A percentile compares a stretch with the other conserved stretches of the same genome.
phyloP scores from a whole-genome alignment of 768 basidiomycete genomes.

The Chiua virens region DNA sequence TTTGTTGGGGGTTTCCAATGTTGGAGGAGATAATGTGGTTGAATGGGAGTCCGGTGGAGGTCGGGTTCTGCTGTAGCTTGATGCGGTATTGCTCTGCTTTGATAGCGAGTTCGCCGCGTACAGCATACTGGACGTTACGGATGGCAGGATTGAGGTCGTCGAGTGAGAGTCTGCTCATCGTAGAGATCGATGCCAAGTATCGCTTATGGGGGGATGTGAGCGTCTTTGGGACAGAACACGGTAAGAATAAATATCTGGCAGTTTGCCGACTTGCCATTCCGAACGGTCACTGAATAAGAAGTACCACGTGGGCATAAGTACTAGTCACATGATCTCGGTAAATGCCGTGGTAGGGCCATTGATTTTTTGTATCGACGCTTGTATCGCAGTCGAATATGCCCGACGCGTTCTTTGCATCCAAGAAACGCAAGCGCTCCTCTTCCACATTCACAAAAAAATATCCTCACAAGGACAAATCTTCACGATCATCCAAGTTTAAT shows the following conservation, averaged over 20 bases:
- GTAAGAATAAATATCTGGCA: background rate
- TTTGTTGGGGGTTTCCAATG: conserved; percentile 98
- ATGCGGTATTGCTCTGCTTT: conserved; percentile 84
- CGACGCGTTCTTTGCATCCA: conserved; percentile 77
- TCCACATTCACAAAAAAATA: conserved; percentile 31
- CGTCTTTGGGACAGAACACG: no score
- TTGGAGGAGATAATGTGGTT: conserved; percentile 89
- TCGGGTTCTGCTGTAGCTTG: conserved; percentile 53
- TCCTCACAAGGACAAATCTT: conserved; percentile 3
- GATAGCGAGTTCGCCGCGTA: conserved; percentile 95
- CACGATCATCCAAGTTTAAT: conserved; percentile 24
- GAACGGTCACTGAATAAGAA: background rate
- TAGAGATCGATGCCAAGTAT: conserved; percentile 5
- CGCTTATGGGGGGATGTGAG: conserved; percentile 1
- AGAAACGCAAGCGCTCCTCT: conserved; percentile 60
- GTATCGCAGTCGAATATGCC: conserved; percentile 51
- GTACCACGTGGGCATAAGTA: background rate
- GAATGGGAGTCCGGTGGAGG: conserved; percentile 69
- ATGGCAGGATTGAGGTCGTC: conserved; percentile 82
- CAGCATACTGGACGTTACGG: conserved; percentile 91
- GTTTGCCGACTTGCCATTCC: conserved; percentile 11
- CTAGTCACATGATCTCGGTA: conserved; percentile 15
- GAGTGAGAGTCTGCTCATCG: conserved; percentile 61
- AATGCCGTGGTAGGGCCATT: conserved; percentile 3
- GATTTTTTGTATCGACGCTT: conserved; percentile 22